Base-by-base conservation (phyloP, 2,329 filamentous ascomycete genomes). In the Verticillium nubilum region DNA sequence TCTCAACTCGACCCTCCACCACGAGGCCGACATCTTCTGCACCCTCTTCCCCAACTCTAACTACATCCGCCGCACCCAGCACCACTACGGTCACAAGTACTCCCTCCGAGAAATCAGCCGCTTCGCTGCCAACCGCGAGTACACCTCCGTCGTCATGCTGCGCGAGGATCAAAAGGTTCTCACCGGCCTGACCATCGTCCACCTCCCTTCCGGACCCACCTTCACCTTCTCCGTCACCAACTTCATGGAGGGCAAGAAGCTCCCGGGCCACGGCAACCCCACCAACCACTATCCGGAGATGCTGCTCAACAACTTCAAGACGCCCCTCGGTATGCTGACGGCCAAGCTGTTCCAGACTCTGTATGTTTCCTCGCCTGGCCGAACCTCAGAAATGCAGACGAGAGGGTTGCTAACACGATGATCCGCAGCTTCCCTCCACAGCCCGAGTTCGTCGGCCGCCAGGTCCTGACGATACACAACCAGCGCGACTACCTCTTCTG, bases 401-500 rank as follows among this genome's bases (percentile, higher is more conserved):
- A 64, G 12, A n/a, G 78, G 54, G 77, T 77, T 26, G 56, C 42
- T 52, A 17, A 57, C 37, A 3, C 17, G 7, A 9, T 4, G 6
- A 15, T n/a, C 9, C 42, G 5, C 33, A 57, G 56, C 12, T 57
- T 57, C 74, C 95, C 94, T 0, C 84, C 88, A 0, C 84, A 86
- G 52, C 94, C 95, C 0, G 91, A 98, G 67, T 79, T 98, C 5
- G 82, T 89, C 65, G 94, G 94, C 4, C 81, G 94, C 26, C 93
- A 97, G 69, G 93, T 97, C 1, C 86, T 97, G 9, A 97, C 94
- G 1, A 76, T 97, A 57, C 92, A 97, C 74, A 97, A 97, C 67
- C 93, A 97, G 78, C 88, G 94, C 64, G 94, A 98, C 74, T 98
- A 94, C 74, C 95, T 98, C 67, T 99, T 99, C 73, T 83, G 98